These are phyloP conservation scores for Eucalyptus regnans DNA, from an alignment of 345 rosid species.

Conservation along the genomic window DNA sequence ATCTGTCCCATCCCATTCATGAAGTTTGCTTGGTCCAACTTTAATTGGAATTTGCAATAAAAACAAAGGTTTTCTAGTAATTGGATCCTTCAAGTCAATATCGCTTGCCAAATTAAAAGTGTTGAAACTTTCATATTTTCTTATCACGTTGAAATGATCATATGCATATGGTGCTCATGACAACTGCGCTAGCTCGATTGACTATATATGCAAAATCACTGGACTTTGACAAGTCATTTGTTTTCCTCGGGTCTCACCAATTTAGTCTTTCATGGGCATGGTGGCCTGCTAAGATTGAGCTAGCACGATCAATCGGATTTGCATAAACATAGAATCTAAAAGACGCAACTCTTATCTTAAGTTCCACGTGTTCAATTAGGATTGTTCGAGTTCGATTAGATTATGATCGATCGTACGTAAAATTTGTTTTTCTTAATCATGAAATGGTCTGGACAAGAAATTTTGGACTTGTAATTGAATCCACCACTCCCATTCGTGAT, in stretches of 20 bases:
- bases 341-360: not conserved
- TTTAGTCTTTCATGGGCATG: not conserved
- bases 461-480: not conserved
- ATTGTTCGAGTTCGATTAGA: not conserved
- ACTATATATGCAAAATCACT: not conserved
- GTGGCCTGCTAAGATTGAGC: not conserved
- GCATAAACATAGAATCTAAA: not conserved
- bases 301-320: rapidly evolving
- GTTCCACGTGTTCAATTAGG: not conserved
- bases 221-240: not conserved
- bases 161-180: not conserved
- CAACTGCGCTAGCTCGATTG: rapidly evolving
- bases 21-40: not conserved
- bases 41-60: not conserved
- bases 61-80: no score
- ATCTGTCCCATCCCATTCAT: not conserved
- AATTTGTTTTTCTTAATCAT: not conserved
- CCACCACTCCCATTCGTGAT: not conserved
- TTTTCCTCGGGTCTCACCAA: no score
- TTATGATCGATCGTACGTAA: rapidly evolving
- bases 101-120: no score
- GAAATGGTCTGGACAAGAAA: not conserved
- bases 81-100: no score
- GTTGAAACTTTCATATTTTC: no score
- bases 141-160: not conserved